Percentiles rank a stretch among this genome's conserved stretches.
Evolutionary conservation across 148 eudicot genomes (phyloP).

Genomic region (Pharnaceum exiguum): DNA sequence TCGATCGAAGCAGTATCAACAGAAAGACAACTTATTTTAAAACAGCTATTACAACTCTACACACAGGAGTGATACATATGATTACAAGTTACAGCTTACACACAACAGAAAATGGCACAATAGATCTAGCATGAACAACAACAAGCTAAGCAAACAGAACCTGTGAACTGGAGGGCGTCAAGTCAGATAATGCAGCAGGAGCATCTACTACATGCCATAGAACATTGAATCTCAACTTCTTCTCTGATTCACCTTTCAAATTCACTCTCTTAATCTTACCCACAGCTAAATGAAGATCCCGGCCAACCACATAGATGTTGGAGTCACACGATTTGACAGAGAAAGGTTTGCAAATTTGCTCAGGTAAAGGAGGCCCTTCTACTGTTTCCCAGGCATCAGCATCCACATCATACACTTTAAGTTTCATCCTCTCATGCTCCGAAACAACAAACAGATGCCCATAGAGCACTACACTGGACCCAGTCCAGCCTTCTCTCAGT

Average conservation of each 20-base stretch:
- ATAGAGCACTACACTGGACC: slow-evolving; percentile 76
- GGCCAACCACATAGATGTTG: slow-evolving; percentile 75
- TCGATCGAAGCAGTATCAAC: slow-evolving; percentile 1
- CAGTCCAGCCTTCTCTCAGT: slow-evolving; percentile 93
- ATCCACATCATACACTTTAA: slow-evolving; percentile 68
- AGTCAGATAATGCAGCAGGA: slow-evolving; percentile 42
- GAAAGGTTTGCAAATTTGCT: slow-evolving; percentile 91
- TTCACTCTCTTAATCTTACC: slow-evolving; percentile 46
- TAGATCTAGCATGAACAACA: background rate
- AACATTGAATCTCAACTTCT: slow-evolving; percentile 51
- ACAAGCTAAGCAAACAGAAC: slow-evolving; percentile 65
- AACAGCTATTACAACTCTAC: slow-evolving; percentile 21
- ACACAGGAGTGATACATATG: slow-evolving; percentile 18
- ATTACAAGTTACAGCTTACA: slow-evolving; percentile 18
- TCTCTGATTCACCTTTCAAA: slow-evolving; percentile 9
- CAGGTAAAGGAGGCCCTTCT: slow-evolving; percentile 74
- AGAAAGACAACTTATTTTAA: slow-evolving; percentile 1
- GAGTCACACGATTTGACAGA: slow-evolving; percentile 51
- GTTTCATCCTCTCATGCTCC: slow-evolving; percentile 87
- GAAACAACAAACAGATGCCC: slow-evolving; percentile 82
- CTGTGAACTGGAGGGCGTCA: slow-evolving; percentile 84
- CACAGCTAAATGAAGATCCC: slow-evolving; percentile 77
- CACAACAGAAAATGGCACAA: background rate
- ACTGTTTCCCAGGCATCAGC: slow-evolving; percentile 83
- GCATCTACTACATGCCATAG: slow-evolving; percentile 72